A percentile compares a stretch with the other conserved stretches of the same genome.
Conservation (phyloP, 1,284 basidiomycete genomes). For the Trametes polyzona region DNA sequence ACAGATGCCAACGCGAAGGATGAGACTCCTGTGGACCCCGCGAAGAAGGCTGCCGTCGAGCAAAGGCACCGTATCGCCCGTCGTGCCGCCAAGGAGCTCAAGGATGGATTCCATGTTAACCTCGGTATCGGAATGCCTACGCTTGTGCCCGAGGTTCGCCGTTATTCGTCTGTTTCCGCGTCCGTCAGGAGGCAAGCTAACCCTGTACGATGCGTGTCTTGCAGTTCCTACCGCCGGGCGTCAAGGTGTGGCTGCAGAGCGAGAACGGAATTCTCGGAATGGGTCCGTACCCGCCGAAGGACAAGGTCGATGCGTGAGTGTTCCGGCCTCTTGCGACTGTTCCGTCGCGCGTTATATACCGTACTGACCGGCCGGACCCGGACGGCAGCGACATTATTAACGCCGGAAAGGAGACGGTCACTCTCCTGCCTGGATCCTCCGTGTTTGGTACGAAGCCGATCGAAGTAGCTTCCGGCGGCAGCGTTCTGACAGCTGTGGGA, state of each 20-base stretch:
- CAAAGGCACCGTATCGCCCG: slow-evolving; percentile 79
- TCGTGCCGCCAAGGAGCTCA: slow-evolving; percentile 88
- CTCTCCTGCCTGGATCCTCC: slow-evolving; percentile 89
- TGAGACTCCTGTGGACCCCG: slow-evolving; percentile 33
- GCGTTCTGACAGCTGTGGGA: not conserved
- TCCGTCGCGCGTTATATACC: slow-evolving; percentile 1
- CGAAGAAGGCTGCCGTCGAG: slow-evolving; percentile 55
- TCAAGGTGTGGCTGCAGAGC: slow-evolving; percentile 92
- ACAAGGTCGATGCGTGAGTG: slow-evolving; percentile 89
- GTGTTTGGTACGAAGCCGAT: slow-evolving; percentile 69
- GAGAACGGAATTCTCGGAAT: slow-evolving; percentile 96
- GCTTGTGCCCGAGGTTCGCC: slow-evolving; percentile 65
- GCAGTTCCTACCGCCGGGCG: slow-evolving; percentile 73
- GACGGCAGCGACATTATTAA: slow-evolving; percentile 84
- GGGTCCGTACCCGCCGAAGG: slow-evolving; percentile 90
- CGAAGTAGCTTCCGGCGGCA: slow-evolving; percentile 6
- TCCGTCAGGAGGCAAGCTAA: not conserved
- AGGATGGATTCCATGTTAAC: slow-evolving; percentile 85
- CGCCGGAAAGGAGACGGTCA: slow-evolving; percentile 96
- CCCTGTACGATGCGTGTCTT: not conserved
- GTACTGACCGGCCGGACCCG: slow-evolving; percentile 8
- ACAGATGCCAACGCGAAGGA: slow-evolving; percentile 27
- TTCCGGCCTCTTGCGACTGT: not conserved
- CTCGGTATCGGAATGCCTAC: slow-evolving; percentile 90
- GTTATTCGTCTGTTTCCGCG: not conserved